A percentile compares a stretch with the other conserved stretches of the same genome.
Conservation (phyloP, 2,329 filamentous ascomycete genomes). For the Cryphonectria japonica region DNA sequence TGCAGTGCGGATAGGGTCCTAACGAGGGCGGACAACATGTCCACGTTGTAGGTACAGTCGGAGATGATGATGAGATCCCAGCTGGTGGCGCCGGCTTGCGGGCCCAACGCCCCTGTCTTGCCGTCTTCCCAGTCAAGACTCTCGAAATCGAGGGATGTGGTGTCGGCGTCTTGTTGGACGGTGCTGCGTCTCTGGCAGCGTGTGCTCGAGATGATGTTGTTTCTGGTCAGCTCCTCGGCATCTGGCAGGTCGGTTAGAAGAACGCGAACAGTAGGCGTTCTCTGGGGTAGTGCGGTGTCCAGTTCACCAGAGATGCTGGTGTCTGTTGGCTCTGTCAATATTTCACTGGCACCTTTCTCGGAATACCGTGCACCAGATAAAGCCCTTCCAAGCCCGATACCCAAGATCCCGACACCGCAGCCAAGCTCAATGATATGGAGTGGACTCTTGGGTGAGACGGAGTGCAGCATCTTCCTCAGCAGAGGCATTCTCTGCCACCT, state of each 20-base stretch:
- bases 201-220: slow-evolving; percentile 48
- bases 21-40: slow-evolving; percentile 57
- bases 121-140: slow-evolving; percentile 62
- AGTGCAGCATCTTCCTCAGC: slow-evolving; percentile 39
- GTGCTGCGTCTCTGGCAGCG: slow-evolving; percentile 6
- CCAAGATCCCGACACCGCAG: slow-evolving; percentile 60
- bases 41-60: slow-evolving; percentile 66
- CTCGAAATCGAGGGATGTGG: slow-evolving; percentile 48
- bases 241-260: slow-evolving; percentile 61
- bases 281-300: not conserved
- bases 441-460: slow-evolving; percentile 23
- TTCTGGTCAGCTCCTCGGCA: slow-evolving; percentile 51
- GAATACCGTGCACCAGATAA: slow-evolving; percentile 32
- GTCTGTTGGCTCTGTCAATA: too few relatives aligned
- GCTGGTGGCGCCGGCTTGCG: slow-evolving; percentile 40
- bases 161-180: not conserved
- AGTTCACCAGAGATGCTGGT: not conserved
- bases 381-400: slow-evolving; percentile 49
- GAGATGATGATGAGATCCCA: slow-evolving; percentile 62
- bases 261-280: slow-evolving; percentile 37
- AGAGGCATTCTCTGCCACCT: slow-evolving; percentile 28
- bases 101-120: slow-evolving; percentile 48
- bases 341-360: not conserved
- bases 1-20: slow-evolving; percentile 57
- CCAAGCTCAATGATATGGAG: slow-evolving; percentile 59